These are phyloP conservation scores for Kazachstania martiniae DNA, from an alignment of 805 yeast species.

Conservation along the genomic window DNA sequence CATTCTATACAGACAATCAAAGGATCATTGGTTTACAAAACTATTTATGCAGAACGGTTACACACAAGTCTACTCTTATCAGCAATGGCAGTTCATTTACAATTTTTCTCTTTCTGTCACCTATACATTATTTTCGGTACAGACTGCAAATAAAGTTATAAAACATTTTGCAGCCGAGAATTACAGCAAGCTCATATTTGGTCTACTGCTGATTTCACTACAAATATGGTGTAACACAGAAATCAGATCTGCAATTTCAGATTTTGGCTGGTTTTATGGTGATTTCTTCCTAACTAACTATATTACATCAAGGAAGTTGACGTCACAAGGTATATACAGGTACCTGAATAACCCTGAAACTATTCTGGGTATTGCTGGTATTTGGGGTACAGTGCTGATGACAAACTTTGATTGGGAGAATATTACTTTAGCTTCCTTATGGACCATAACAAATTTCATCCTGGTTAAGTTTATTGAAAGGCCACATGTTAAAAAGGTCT, in stretches of 20 bases:
- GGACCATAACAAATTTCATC: constrained; percentile 58
- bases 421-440: constrained; percentile 44
- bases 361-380: constrained; percentile 64
- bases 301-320: constrained; percentile 38
- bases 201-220: constrained; percentile 41
- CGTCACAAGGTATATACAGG: constrained; percentile 73
- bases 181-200: constrained; percentile 37
- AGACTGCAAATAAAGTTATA: constrained; percentile 28
- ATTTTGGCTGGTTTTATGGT: constrained; percentile 86
- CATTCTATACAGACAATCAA: constrained; percentile 49
- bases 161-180: constrained; percentile 12
- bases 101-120: constrained; percentile 42
- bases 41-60: constrained; percentile 53
- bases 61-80: constrained; percentile 53
- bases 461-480: constrained; percentile 65
- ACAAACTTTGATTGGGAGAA: constrained; percentile 41
- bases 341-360: constrained; percentile 79
- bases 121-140: constrained; percentile 40
- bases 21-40: constrained; percentile 51
- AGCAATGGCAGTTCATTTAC: constrained; percentile 64
- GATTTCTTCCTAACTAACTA: constrained; percentile 63
- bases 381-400: constrained; percentile 61
- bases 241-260: constrained; percentile 61
- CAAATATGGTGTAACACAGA: constrained; percentile 64
- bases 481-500: constrained; percentile 65